Percentiles rank a stretch among this genome's conserved stretches.
These are phyloP conservation scores for Cladosporium sp. DNA, from an alignment of 2,329 filamentous ascomycete species.

Conservation along the genomic window DNA sequence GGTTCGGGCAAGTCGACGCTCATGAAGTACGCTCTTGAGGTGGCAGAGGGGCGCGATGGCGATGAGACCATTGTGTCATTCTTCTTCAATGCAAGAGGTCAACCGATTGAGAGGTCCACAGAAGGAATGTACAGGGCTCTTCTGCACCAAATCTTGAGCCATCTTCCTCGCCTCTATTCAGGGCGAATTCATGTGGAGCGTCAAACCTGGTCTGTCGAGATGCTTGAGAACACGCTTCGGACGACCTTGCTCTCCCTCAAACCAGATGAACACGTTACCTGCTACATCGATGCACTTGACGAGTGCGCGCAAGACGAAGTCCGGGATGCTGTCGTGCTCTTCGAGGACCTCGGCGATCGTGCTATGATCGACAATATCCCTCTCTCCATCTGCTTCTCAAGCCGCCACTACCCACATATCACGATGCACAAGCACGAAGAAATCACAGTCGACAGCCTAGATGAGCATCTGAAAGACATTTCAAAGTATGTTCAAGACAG, in stretches of 20 bases:
- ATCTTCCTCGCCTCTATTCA: neutral
- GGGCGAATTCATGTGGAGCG: too few species aligned
- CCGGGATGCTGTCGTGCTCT: conserved; percentile 34
- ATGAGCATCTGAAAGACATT: neutral
- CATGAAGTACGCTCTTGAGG: conserved; percentile 25
- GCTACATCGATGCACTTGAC: conserved; percentile 44
- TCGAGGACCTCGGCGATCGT: conserved; percentile 29
- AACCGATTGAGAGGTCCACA: conserved; percentile 41
- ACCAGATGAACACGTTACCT: conserved; percentile 20
- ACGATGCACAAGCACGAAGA: neutral
- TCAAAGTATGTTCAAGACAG: neutral
- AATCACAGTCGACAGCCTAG: neutral
- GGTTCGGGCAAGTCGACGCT: conserved; percentile 38
- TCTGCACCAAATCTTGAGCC: neutral
- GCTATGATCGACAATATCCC: too few species aligned
- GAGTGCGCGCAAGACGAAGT: conserved; percentile 40
- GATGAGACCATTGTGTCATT: conserved; percentile 36
- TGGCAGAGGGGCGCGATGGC: conserved; percentile 10
- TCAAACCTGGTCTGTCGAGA: too few species aligned
- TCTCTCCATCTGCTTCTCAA: conserved; percentile 38
- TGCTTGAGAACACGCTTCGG: too few species aligned
- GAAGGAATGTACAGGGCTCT: conserved; percentile 38
- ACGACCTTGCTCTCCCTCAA: too few species aligned
- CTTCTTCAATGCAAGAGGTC: conserved; percentile 48
- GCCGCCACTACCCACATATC: conserved; percentile 35